These are phyloP conservation scores for Salvia sclarea DNA, from an alignment of 305 asterid species.

Conservation along the genomic window DNA sequence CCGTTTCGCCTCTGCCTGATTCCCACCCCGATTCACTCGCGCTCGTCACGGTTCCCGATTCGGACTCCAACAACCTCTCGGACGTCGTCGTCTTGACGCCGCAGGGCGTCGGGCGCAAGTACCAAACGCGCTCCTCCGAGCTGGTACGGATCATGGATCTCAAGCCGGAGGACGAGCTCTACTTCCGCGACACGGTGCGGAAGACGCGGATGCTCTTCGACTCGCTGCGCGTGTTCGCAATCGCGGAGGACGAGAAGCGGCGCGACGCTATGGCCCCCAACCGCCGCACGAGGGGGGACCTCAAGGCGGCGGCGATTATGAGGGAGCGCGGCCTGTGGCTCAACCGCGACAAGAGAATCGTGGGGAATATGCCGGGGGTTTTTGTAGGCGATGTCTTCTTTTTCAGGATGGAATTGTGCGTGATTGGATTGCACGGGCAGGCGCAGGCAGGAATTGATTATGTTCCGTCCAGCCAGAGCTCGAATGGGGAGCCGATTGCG, in stretches of 20 bases:
- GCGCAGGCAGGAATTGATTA: slow-evolving; percentile 92
- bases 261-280: slow-evolving; percentile 23
- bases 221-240: slow-evolving; percentile 60
- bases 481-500: slow-evolving; percentile 89
- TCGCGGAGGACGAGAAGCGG: slow-evolving; percentile 49
- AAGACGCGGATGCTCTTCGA: slow-evolving; percentile 67
- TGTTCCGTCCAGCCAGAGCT: slow-evolving; percentile 65
- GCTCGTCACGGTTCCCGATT: slow-evolving; percentile 40
- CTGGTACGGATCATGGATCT: slow-evolving; percentile 72
- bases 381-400: slow-evolving; percentile 75
- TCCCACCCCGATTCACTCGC: slow-evolving; percentile 52
- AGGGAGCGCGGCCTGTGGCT: slow-evolving; percentile 69
- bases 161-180: slow-evolving; percentile 47
- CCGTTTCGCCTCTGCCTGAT: slow-evolving; percentile 25
- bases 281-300: slow-evolving; percentile 57
- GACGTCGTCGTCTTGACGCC: slow-evolving; percentile 37
- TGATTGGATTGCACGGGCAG: slow-evolving; percentile 89
- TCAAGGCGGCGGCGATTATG: slow-evolving; percentile 67
- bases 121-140: slow-evolving; percentile 60
- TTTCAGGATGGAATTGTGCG: slow-evolving; percentile 82
- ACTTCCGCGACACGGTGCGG: slow-evolving; percentile 54
- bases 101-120: slow-evolving; percentile 36
- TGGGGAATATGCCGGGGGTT: slow-evolving; percentile 81
- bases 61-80: slow-evolving; percentile 42
- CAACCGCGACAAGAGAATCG: slow-evolving; percentile 77